Base-by-base conservation (phyloP, 805 yeast genomes). In the Metschnikowia drakensbergensis region DNA sequence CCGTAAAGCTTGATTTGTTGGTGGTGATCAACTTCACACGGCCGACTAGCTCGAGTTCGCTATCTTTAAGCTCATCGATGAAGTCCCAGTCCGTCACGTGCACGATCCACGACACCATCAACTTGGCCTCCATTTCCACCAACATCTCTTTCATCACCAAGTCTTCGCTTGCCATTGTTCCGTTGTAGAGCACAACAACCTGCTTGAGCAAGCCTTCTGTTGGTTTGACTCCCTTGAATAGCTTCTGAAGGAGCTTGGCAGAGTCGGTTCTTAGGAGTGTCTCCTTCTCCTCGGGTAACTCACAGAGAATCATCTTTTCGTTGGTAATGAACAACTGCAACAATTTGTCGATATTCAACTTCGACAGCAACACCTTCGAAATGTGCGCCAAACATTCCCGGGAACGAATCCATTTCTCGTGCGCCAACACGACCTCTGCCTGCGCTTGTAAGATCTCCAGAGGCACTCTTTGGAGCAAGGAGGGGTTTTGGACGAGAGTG, bases 31-130 rank as follows among this genome's bases (percentile, higher is more conserved):
- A 57, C 46, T 69, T 66, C n/a, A 75, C 73, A 34, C 71, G 73
- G 2, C 79, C 81, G 25, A 76, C 66, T n/a, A 75, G 52, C 2
- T 76, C 82, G 11, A 69, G 54, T 27, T 78, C 82, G 25, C 64
- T 66, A 37, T 67, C 71, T 4, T 61, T 58, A 55, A 66, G 37
- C 63, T 79, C 61, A 44, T 74, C 72, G 37, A 61, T 59, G 44
- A 84, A 76, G 45, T 86, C 90, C 95, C 96, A 87, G 38, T 76
- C 69, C 31, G 73, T 67, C 4, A 86, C 81, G 33, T 71, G 62
- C 45, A 73, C 73, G n/a, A 85, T 71, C 95, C 96, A 89, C 6
- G 89, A 80, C 4, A 64, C 56, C 10, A 75, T 66, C 5, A 74
- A 57, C 3, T 66, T 65, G 0, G 79, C 58, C 63, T 92, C 98